Percentiles rank a stretch among this genome's conserved stretches.
These are phyloP conservation scores for Candida verbasci DNA, from an alignment of 805 yeast species.

Conservation along the genomic window DNA sequence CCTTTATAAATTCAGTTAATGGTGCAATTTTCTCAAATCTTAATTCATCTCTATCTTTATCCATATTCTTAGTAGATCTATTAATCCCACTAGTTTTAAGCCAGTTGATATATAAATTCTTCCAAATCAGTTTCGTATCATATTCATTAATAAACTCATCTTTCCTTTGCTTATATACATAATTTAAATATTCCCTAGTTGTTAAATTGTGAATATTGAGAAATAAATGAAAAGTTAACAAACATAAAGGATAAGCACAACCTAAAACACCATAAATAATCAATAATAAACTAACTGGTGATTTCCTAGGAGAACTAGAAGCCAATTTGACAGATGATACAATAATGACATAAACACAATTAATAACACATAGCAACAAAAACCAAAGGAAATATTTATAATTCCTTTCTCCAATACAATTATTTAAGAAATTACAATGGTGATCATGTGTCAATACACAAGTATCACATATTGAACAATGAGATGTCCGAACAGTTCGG, in stretches of 20 bases:
- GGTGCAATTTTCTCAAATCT: constrained; percentile 22
- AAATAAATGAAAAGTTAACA: constrained; percentile 51
- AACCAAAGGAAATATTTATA: constrained; percentile 34
- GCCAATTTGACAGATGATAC: constrained; percentile 20
- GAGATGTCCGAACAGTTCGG: constrained; percentile 68
- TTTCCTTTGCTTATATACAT: constrained; percentile 29
- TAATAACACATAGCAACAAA: constrained; percentile 17
- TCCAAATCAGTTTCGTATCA: constrained; percentile 17
- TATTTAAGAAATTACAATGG: constrained; percentile 61
- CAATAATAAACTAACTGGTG: constrained; percentile 46
- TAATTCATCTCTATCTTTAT: constrained; percentile 19
- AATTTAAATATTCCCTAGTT: constrained; percentile 66
- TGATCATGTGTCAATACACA: constrained; percentile 70
- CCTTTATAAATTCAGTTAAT: constrained; percentile 12
- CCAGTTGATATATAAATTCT: constrained; percentile 35
- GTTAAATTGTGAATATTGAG: constrained; percentile 57
- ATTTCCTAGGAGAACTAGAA: constrained; percentile 12
- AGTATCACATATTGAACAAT: constrained; percentile 64
- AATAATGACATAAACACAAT: constrained; percentile 16
- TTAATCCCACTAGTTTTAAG: constrained; percentile 27
- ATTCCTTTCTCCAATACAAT: constrained; percentile 38
- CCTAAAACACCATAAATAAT: constrained; percentile 44
- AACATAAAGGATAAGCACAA: constrained; percentile 51
- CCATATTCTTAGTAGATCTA: constrained; percentile 14
- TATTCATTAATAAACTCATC: constrained; percentile 27